Base-by-base conservation (phyloP, 441 rosid genomes). In the Sinapis alba region DNA sequence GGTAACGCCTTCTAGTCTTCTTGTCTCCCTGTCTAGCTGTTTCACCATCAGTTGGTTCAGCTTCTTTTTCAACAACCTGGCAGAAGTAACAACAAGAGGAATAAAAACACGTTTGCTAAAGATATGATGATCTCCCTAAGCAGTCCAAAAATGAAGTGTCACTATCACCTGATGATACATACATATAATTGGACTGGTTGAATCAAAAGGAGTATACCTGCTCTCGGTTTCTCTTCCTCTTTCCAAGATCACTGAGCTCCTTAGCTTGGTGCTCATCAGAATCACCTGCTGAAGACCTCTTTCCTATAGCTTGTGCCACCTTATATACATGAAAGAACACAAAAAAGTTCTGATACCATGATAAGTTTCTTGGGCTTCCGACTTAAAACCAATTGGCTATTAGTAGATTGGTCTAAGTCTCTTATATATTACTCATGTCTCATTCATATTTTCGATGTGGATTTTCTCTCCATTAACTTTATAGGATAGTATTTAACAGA, bases 201-300 rank as follows among this genome's bases (percentile, higher is more conserved):
- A 27, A 71, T 71, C 34, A 50, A 63, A 12, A 54, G 24, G n/a
- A 38, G 24, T 20, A 65, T 65, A 76, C 97, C 93, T 88, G 89
- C 76, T 93, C 90, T 57, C 93, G 79, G 69, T 82, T 87, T 82
- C 98, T 82, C 82, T 90, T 96, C 68, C 98, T 93, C 76, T 96
- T 91, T 50, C 94, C 97, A 74, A 96, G 78, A 56, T 90, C 74
- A 70, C 80, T 90, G 45, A 80, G 86, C 83, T 91, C 91, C 81
- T 85, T 90, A 57, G 81, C 78, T 79, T 90, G 91, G 6, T 45
- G 53, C 53, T 45, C 53, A 30, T 87, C 96, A 70, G 90, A 50
- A 75, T 74, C 82, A 78, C 57, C 77, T 62, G 68, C 4, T 23
- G 84, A 65, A 79, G 84, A 76, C 70, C 80, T 85, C 5, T 73